Evolutionary conservation across 1,139 yeast genomes (phyloP).

Genomic region (Taiozyma sp.): DNA sequence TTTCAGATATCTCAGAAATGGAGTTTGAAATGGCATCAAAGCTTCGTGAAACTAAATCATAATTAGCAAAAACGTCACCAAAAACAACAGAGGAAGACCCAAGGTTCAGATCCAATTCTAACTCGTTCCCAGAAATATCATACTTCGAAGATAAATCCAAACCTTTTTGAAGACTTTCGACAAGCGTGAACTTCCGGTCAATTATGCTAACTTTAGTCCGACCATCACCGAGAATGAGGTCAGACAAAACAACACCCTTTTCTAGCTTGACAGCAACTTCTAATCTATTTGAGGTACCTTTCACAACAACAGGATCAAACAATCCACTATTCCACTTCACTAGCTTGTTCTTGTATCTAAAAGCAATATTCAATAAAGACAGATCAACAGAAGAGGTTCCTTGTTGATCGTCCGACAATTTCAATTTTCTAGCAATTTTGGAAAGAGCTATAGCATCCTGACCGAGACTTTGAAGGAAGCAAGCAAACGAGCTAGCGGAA

Average conservation of each 20-base stretch:
- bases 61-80: not conserved
- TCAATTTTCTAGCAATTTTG: not conserved
- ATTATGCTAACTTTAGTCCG: not conserved
- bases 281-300: slow-evolving; percentile 2
- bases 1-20: not conserved
- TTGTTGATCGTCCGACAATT: not conserved
- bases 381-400: not conserved
- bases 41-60: not conserved
- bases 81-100: not conserved
- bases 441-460: not conserved
- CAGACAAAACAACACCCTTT: not conserved
- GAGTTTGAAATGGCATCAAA: not conserved
- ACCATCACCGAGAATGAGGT: not conserved
- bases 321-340: not conserved
- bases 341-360: not conserved
- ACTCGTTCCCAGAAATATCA: not conserved
- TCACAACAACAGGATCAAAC: slow-evolving; percentile 1
- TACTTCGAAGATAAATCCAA: not conserved
- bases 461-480: not conserved
- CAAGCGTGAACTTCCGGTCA: not conserved
- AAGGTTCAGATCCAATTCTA: not conserved
- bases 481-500: not conserved
- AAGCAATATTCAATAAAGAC: not conserved
- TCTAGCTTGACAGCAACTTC: not conserved
- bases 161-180: not conserved